Percentiles rank a stretch among this genome's conserved stretches.
Evolutionary conservation across 2,329 filamentous ascomycete genomes (phyloP).

Genomic region (Stylonectria norvegica): DNA sequence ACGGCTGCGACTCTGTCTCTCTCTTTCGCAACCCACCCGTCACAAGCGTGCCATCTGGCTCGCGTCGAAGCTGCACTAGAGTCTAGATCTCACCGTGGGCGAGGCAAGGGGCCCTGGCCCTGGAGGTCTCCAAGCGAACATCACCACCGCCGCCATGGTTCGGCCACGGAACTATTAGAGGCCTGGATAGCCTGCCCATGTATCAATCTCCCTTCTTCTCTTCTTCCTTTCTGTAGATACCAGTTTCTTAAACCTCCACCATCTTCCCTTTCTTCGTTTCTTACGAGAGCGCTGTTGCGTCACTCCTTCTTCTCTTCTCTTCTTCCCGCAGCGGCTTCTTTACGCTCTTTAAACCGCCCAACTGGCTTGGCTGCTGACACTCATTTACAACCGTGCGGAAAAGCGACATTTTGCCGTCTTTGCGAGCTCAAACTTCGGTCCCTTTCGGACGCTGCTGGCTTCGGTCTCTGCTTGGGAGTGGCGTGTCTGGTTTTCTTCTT

Average conservation of each 20-base stretch:
- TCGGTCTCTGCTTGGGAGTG: too few relatives aligned
- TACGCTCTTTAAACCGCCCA: constrained; percentile 41
- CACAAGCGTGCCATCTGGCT: too few relatives aligned
- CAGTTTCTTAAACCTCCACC: neutral
- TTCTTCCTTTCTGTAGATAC: constrained; percentile 16
- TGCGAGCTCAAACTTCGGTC: too few relatives aligned
- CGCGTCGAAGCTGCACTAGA: too few relatives aligned
- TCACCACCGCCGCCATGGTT: constrained; percentile 29
- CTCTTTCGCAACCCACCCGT: too few relatives aligned
- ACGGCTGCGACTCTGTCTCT: too few relatives aligned
- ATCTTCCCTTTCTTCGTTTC: constrained; percentile 12
- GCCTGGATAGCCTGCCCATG: constrained; percentile 24
- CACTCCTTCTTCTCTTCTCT: constrained; percentile 26
- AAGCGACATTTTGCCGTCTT: constrained; percentile 11
- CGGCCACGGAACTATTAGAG: constrained; percentile 20
- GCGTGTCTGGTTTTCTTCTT: neutral
- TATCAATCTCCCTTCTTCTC: constrained; percentile 20
- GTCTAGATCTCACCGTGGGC: too few relatives aligned
- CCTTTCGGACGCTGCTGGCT: too few relatives aligned
- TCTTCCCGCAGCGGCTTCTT: constrained; percentile 32
- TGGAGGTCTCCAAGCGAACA: constrained; percentile 11
- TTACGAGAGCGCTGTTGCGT: constrained; percentile 28
- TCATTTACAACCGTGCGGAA: constrained; percentile 50
- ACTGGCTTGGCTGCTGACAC: constrained; percentile 57
- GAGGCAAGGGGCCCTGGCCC: constrained; percentile 10